phyloP scores from a whole-genome alignment of 495 filamentous ascomycete species.

The Annulohypoxylon nitens region DNA sequence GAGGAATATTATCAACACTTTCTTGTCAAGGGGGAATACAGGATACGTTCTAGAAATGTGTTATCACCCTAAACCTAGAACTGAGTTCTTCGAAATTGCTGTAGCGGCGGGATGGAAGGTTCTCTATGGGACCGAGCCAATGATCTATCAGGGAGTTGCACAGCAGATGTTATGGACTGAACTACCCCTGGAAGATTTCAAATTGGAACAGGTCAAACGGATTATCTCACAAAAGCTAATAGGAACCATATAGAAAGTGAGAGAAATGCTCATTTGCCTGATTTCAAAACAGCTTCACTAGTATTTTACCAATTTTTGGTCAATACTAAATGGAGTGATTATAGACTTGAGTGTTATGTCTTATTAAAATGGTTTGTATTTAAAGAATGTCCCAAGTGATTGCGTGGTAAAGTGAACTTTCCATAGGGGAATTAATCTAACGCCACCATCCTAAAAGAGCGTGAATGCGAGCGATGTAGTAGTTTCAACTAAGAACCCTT shows the following conservation, averaged over 20 bases:
- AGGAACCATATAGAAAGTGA: too few relatives aligned
- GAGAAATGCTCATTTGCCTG: too few relatives aligned
- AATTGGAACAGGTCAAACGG: not conserved
- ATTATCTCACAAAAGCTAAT: not conserved
- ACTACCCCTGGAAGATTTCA: not conserved
- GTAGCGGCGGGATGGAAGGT: not conserved
- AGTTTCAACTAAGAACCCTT: constrained; percentile 31
- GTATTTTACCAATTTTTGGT: too few relatives aligned
- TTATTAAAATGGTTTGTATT: too few relatives aligned
- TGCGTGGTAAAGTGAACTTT: too few relatives aligned
- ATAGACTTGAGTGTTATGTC: too few relatives aligned
- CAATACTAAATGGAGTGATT: too few relatives aligned
- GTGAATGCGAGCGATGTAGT: constrained; percentile 36
- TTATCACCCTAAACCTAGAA: constrained; percentile 5
- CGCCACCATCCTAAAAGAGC: constrained; percentile 23
- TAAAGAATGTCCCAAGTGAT: too few relatives aligned
- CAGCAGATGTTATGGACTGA: constrained; percentile 7
- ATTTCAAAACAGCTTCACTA: too few relatives aligned
- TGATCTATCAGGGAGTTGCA: constrained; percentile 13
- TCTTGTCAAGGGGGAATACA: not conserved
- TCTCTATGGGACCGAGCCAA: constrained; percentile 2
- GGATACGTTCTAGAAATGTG: constrained; percentile 9
- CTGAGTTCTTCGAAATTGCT: constrained; percentile 12
- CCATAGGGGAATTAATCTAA: not conserved
- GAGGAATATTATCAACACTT: not conserved